phyloP scores from a whole-genome alignment of 2,329 filamentous ascomycete species.

The Ophiosphaerella narmari region DNA sequence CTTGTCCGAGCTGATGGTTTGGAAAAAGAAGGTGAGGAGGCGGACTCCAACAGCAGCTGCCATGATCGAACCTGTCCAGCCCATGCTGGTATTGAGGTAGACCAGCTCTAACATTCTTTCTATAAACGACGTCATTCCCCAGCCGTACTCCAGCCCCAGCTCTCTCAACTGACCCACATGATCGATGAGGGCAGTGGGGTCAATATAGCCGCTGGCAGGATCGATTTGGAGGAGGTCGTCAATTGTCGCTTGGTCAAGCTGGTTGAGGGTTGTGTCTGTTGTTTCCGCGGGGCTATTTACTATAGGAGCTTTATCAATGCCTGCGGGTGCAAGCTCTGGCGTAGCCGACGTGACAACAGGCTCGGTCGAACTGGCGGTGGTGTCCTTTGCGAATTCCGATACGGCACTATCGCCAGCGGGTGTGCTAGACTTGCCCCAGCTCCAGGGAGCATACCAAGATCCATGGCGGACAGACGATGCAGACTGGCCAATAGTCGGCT shows the following conservation, averaged over 20 bases:
- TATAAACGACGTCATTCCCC: constrained; percentile 73
- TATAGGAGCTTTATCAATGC: constrained; percentile 36
- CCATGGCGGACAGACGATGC: constrained; percentile 33
- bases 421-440: constrained; percentile 37
- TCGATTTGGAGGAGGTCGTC: constrained; percentile 26
- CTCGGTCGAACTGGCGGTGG: constrained; percentile 15
- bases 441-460: constrained; percentile 45
- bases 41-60: constrained; percentile 69
- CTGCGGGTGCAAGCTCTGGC: constrained; percentile 43
- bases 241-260: constrained; percentile 15
- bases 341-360: constrained; percentile 36
- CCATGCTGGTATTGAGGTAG: constrained; percentile 74
- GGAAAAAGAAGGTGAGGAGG: constrained; percentile 63
- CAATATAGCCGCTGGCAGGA: constrained; percentile 20
- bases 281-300: constrained; percentile 28
- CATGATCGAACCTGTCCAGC: constrained; percentile 82
- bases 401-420: constrained; percentile 20
- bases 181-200: constrained; percentile 67
- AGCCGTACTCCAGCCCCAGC: constrained; percentile 86
- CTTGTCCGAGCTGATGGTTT: constrained; percentile 65
- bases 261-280: constrained; percentile 8
- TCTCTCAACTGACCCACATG: constrained; percentile 80
- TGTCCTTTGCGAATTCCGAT: constrained; percentile 23
- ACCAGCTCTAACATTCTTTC: constrained; percentile 81
- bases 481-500: constrained; percentile 22